Conservation (phyloP, 441 rosid genomes). For the Euphorbia corollata region DNA sequence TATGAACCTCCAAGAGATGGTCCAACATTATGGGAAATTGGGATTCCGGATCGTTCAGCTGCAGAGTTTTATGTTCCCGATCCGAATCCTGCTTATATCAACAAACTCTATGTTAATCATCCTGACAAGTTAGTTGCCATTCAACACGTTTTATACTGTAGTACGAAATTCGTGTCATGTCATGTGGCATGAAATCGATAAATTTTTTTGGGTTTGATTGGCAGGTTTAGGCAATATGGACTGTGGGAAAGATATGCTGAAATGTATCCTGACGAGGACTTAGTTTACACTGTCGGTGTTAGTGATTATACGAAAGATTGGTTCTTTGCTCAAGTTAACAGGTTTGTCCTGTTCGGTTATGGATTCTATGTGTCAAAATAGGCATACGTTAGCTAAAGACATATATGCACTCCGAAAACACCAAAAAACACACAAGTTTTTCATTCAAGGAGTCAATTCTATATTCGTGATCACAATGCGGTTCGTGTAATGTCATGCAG, state of each 20-base stretch:
- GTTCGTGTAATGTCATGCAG: constrained; percentile 10
- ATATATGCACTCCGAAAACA: no score
- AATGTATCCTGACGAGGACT: constrained; percentile 39
- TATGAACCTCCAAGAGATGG: constrained; percentile 70
- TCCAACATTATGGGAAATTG: constrained; percentile 80
- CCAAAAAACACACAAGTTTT: no score
- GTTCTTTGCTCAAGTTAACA: constrained; percentile 56
- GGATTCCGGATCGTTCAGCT: constrained; percentile 66
- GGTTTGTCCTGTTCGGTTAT: constrained; percentile 21
- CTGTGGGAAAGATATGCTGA: constrained; percentile 50
- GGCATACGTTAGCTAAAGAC: no score
- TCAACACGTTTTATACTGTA: no score
- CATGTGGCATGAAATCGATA: no score
- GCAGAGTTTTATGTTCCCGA: constrained; percentile 68
- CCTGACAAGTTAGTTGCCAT: constrained; percentile 46
- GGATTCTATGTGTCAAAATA: no score
- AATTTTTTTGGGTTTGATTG: neutral
- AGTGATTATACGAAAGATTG: constrained; percentile 43
- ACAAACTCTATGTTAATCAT: constrained; percentile 56
- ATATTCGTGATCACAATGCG: no score
- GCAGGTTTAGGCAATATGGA: constrained; percentile 67
- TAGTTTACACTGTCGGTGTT: constrained; percentile 39
- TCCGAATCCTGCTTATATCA: constrained; percentile 52
- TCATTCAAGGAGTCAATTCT: no score
- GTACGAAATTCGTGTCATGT: neutral